Percentiles rank a stretch among this genome's conserved stretches.
These are phyloP conservation scores for Zymoseptoria pseudotritici DNA, from an alignment of 2,329 filamentous ascomycete species.

Conservation along the genomic window DNA sequence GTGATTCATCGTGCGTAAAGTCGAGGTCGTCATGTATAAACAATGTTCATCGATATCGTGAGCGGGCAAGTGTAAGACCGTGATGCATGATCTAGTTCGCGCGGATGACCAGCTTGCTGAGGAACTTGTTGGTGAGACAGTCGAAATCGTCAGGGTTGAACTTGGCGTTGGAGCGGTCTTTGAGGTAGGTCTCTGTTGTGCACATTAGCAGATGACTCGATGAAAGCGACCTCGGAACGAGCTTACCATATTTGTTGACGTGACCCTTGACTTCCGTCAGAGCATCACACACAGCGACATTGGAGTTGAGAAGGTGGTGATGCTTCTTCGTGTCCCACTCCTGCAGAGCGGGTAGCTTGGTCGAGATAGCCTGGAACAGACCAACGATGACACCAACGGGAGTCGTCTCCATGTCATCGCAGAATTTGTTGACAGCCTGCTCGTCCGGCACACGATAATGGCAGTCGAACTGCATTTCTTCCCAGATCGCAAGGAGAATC, in stretches of 20 bases:
- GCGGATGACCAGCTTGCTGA: conserved; percentile 92
- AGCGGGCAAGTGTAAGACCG: neutral
- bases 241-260: conserved; percentile 87
- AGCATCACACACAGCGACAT: conserved; percentile 83
- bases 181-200: conserved; percentile 70
- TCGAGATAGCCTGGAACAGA: conserved; percentile 94
- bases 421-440: conserved; percentile 84
- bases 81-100: conserved; percentile 57
- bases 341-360: conserved; percentile 84
- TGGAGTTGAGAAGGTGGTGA: conserved; percentile 83
- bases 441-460: conserved; percentile 88
- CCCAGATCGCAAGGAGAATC: conserved; percentile 89
- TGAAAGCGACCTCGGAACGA: neutral
- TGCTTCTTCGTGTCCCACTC: conserved; percentile 94
- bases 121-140: conserved; percentile 91
- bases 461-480: conserved; percentile 98
- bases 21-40: neutral
- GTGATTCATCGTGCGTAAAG: neutral
- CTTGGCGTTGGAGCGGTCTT: conserved; percentile 64
- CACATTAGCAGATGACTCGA: conserved; percentile 9
- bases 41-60: conserved; percentile 1
- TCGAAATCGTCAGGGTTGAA: conserved; percentile 93
- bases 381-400: conserved; percentile 95
- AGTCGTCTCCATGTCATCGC: conserved; percentile 90
- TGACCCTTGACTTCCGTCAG: conserved; percentile 94